Evolutionary conservation across 805 yeast genomes (phyloP).

Genomic region (Wilhelminamyces savonicus): DNA sequence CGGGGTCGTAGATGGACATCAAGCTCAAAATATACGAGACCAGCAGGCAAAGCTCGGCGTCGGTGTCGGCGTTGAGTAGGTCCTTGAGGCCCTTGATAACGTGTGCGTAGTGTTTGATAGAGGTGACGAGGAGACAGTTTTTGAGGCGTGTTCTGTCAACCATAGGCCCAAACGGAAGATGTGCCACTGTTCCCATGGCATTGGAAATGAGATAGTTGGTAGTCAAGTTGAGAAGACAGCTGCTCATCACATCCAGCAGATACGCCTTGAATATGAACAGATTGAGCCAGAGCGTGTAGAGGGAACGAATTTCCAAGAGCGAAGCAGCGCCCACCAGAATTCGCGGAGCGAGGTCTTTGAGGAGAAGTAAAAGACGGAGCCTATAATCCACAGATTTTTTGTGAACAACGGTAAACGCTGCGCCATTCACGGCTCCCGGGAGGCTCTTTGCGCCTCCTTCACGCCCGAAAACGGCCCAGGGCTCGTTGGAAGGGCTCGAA

Average conservation of each 20-base stretch:
- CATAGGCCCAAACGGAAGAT: constrained; percentile 3
- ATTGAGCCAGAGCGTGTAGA: constrained; percentile 28
- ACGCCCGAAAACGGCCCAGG: neutral
- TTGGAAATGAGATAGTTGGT: constrained; percentile 33
- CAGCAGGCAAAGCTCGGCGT: constrained; percentile 26
- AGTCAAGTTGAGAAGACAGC: constrained; percentile 31
- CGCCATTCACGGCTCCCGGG: neutral
- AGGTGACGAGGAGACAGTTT: constrained; percentile 22
- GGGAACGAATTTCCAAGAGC: constrained; percentile 19
- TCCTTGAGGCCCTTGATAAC: constrained; percentile 28
- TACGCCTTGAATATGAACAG: constrained; percentile 22
- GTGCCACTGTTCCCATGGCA: constrained; percentile 6
- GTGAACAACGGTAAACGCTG: constrained; percentile 1
- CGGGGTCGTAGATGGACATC: constrained; percentile 39
- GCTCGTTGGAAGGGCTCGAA: neutral
- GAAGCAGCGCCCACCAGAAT: constrained; percentile 20
- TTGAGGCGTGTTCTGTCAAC: constrained; percentile 11
- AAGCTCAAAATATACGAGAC: constrained; percentile 31
- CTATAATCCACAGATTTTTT: constrained; percentile 2
- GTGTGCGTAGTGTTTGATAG: constrained; percentile 29
- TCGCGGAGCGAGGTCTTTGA: constrained; percentile 8
- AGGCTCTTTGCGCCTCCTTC: neutral
- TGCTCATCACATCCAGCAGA: constrained; percentile 22
- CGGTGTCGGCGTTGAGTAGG: constrained; percentile 19
- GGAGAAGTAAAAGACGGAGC: constrained; percentile 1